Base-by-base conservation (phyloP, 2,329 filamentous ascomycete species). In the Ophiostoma piceae region DNA sequence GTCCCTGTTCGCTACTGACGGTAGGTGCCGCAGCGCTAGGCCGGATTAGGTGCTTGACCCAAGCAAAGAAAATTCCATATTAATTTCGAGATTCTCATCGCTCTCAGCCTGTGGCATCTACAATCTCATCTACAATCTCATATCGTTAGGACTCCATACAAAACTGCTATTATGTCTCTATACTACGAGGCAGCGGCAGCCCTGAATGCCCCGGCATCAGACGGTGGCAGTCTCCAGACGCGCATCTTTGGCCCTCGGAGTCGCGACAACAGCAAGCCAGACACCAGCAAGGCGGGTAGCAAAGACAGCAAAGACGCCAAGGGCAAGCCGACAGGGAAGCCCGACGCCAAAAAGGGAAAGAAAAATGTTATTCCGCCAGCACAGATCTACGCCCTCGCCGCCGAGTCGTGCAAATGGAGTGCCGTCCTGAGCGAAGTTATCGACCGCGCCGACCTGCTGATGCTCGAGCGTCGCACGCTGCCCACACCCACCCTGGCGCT, bases 371-470 rank as follows among this genome's bases (percentile, higher is more conserved):
- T 91, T 19, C 86, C 90, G 2, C 90, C 90, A 0, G 89, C 89
- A 12, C 92, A 96, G 77, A 83, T 98, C 8, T 98, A 95, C 77
- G 95, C 95, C 9, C 83, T 99, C 47, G 90, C 93, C 29, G 86
- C 90, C 29, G 94, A 98, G 79, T 88, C 92, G 1, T 89, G 90
- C 74, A 98, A 97, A 87, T 97, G 94, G 92, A 95, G 94, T 75
- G 78, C 83, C 3, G 84, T 97, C 2, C 81, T 99, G 66, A 92
- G 92, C 76, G 93, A 97, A 76, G 90, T 97, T n/a, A 87, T 99
- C 76, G 92, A 97, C 74, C 87, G 85, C 73, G 86, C 92, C 0
- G 90, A 88, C 3, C 81, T 98, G 47, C 81, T 98, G 47, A 84
- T 85, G n/a, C 80, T 88, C 11, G 95, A 99, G 82, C 68, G 71